Percentiles rank a stretch among this genome's conserved stretches.
Evolutionary conservation across 1,139 yeast genomes (phyloP).

Genomic region (Geotrichum australiense): DNA sequence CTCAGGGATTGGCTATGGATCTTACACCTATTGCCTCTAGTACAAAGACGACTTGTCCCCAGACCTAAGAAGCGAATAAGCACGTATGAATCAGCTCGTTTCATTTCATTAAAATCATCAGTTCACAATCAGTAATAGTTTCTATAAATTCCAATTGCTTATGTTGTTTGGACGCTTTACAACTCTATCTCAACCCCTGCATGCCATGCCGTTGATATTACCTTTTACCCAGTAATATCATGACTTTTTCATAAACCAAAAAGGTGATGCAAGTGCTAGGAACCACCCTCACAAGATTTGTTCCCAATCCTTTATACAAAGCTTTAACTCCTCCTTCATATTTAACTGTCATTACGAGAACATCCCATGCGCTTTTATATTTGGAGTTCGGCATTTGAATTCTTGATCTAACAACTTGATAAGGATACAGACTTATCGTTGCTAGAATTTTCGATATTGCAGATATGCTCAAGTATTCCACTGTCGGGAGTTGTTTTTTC

Average conservation of each 20-base stretch:
- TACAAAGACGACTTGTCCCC: no score
- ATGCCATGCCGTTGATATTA: neutral
- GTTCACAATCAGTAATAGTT: no score
- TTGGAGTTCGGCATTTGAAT: constrained; percentile 44
- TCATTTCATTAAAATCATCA: no score
- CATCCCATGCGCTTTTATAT: constrained; percentile 6
- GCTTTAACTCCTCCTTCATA: constrained; percentile 47
- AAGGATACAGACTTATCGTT: constrained; percentile 67
- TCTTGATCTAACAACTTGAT: constrained; percentile 74
- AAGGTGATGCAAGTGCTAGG: constrained; percentile 83
- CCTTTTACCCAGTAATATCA: constrained; percentile 13
- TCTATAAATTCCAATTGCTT: no score
- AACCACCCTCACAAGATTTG: constrained; percentile 73
- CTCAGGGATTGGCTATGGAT: no score
- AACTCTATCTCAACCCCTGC: no score
- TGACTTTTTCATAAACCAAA: constrained; percentile 71
- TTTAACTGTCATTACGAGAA: constrained; percentile 23
- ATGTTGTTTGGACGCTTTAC: no score
- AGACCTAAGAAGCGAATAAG: no score
- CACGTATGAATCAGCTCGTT: no score
- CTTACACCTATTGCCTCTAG: no score
- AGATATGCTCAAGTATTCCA: constrained; percentile 57
- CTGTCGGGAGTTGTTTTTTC: constrained; percentile 37
- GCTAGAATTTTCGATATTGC: constrained; percentile 65
- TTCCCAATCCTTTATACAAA: constrained; percentile 75